These are phyloP conservation scores for Erythrophleum fordii DNA, from an alignment of 306 rosid genomes.

Conservation along the genomic window DNA sequence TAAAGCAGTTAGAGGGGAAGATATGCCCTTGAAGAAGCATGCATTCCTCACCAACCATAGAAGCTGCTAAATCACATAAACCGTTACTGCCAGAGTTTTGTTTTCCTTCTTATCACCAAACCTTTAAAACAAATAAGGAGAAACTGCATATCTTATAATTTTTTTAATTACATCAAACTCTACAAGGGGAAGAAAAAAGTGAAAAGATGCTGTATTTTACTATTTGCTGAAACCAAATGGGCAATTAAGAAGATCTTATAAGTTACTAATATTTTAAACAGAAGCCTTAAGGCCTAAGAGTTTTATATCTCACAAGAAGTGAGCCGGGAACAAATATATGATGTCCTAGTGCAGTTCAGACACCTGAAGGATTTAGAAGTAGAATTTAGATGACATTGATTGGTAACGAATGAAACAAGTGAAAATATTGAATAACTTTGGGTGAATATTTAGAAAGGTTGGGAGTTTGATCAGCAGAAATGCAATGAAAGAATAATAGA, in stretches of 20 bases:
- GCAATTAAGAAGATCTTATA: background rate
- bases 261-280: background rate
- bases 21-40: background rate
- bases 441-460: background rate
- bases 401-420: background rate
- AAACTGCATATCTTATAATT: background rate
- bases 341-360: background rate
- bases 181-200: background rate
- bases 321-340: background rate
- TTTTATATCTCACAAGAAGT: background rate
- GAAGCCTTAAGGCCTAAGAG: background rate
- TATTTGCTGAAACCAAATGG: constrained; percentile 5
- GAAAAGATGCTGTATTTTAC: background rate
- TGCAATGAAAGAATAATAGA: background rate
- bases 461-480: background rate
- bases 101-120: background rate
- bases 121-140: background rate
- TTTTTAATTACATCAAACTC: background rate
- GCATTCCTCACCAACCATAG: background rate
- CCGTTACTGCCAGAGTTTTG: background rate
- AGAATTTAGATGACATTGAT: background rate
- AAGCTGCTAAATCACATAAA: background rate
- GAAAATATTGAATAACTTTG: background rate
- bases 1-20: background rate
- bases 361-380: background rate